Base-by-base conservation (phyloP, 2,329 filamentous ascomycete species). In the Peltaster fructicola region DNA sequence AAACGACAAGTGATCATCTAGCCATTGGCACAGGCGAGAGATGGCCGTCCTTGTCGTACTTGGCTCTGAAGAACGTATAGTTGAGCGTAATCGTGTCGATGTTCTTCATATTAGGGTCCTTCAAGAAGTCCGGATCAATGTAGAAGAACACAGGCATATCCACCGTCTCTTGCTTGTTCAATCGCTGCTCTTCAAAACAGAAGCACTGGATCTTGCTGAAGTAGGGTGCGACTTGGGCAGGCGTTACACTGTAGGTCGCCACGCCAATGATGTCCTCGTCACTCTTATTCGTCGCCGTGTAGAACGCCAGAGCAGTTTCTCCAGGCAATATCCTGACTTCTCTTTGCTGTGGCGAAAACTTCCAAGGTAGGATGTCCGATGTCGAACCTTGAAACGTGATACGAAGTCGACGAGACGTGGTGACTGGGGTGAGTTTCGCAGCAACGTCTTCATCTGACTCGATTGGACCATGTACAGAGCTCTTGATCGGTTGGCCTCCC, bases 81-180 rank as follows among this genome's bases (percentile, higher is more conserved):
- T 75, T 91, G 44, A 98, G 53, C 16, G 88, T 98, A 27, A 98
- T 82, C 2, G 84, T 92, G 56, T 93, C 81, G 34, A 98, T 80
- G 0, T 77, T 78, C 53, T 68, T 79, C 85, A 93, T 95, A 36
- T 77, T 84, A 25, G 85, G 59, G 52, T 98, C 88, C 39, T 77
- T 84, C 30, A 85, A 63, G 56, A 98, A 74, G 47, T 95, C 88
- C 1, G 88, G 88, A 46, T 98, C 88, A 37, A 98, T 77, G 53
- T 95, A 98, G 56, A 98, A 98, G 54, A 98, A 98, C 1, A 98
- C 90, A 0, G 88, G 90, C 90, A 98, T 98, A 51, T 98, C 88
- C 26, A 98, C 88, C 21, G 82, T 88, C 63, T 98, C 90, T 21
- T 85, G 84, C 5, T 84, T 84, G 47, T 88, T 85, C 37, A 98